Percentiles rank a stretch among this genome's conserved stretches.
Conservation (phyloP, 176 grass and related monocot species). For the Alopecurus myosuroides region DNA sequence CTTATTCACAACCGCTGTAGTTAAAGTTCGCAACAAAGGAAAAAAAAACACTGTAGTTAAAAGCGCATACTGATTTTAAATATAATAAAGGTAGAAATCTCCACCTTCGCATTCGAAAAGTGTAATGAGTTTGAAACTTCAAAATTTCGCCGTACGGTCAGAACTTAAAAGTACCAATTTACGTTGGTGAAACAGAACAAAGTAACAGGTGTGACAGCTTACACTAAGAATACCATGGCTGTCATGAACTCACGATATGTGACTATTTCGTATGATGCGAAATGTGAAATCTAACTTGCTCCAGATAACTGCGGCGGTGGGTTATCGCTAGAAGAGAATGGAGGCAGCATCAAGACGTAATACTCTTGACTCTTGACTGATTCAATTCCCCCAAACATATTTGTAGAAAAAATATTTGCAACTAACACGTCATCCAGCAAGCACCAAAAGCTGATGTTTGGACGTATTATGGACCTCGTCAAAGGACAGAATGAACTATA, state of each 20-base stretch:
- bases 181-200: too few species aligned
- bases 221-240: neutral
- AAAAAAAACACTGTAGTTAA: too few species aligned
- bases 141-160: too few species aligned
- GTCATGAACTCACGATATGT: neutral
- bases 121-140: too few species aligned
- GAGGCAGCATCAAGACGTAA: neutral
- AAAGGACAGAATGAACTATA: neutral
- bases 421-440: slow-evolving; percentile 9
- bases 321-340: neutral
- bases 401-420: neutral
- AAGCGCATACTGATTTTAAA: too few species aligned
- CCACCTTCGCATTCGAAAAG: too few species aligned
- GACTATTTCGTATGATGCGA: neutral
- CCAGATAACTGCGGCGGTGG: neutral
- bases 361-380: slow-evolving; percentile 23
- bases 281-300: neutral
- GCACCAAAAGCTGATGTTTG: slow-evolving; percentile 22
- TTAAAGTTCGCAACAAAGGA: too few species aligned
- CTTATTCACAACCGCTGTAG: too few species aligned
- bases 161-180: too few species aligned
- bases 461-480: slow-evolving; percentile 28
- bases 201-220: neutral
- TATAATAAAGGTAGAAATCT: too few species aligned
- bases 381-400: slow-evolving; percentile 6